Evolutionary conservation across 2,329 filamentous ascomycete species (phyloP).

Genomic region (Boeremia lycopersici): DNA sequence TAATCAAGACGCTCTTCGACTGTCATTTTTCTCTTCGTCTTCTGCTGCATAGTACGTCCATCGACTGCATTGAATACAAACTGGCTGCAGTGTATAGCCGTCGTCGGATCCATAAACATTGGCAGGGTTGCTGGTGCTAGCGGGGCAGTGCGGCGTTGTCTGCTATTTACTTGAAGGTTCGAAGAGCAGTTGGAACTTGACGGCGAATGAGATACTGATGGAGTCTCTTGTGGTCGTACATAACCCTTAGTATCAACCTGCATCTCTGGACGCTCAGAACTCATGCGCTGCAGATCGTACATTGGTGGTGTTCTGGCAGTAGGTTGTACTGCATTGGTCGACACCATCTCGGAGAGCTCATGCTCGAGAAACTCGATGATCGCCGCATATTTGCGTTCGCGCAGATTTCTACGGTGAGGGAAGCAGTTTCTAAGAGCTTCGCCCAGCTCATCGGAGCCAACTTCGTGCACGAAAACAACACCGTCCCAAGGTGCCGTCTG

Average conservation of each 20-base stretch:
- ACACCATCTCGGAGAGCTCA: constrained; percentile 30
- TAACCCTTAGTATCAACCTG: background rate
- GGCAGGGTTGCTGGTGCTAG: background rate
- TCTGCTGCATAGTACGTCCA: constrained; percentile 26
- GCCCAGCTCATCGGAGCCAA: constrained; percentile 33
- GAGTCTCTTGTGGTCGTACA: background rate
- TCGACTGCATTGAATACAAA: constrained; percentile 35
- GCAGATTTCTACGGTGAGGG: constrained; percentile 25
- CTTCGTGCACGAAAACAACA: constrained; percentile 26
- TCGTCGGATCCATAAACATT: background rate
- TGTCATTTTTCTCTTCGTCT: constrained; percentile 38
- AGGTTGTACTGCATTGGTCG: background rate
- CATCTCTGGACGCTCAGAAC: background rate
- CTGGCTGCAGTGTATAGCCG: constrained; percentile 16
- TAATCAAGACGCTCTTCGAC: constrained; percentile 30
- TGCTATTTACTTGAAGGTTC: background rate
- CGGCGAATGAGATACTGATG: background rate
- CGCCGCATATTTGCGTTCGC: constrained; percentile 37
- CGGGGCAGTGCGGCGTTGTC: background rate
- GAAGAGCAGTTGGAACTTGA: background rate
- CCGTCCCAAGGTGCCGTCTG: constrained; percentile 34
- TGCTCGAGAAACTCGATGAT: constrained; percentile 32
- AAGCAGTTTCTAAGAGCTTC: constrained; percentile 30
- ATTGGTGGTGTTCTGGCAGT: background rate
- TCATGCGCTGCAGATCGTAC: background rate